Percentiles rank a stretch among this genome's conserved stretches.
phyloP scores from a whole-genome alignment of 371 early-diverging fungal genomes.

The Mucor plumbeus region DNA sequence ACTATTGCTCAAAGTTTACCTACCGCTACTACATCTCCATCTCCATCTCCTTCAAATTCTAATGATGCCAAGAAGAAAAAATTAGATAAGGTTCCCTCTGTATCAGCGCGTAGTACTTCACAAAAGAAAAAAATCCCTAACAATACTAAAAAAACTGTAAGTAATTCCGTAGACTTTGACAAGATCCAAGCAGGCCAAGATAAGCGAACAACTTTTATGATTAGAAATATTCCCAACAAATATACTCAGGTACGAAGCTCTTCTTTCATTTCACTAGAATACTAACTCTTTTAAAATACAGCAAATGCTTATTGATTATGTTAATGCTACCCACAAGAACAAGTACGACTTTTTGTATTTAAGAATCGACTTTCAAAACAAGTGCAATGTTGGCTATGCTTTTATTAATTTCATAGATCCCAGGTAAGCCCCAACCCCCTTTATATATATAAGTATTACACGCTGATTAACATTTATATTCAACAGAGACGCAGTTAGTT shows the following conservation, averaged over 20 bases:
- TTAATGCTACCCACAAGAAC: slow-evolving; percentile 80
- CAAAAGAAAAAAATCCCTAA: not conserved
- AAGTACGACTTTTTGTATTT: slow-evolving; percentile 88
- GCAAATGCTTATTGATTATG: slow-evolving; percentile 18
- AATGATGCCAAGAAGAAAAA: not conserved
- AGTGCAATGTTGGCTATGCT: slow-evolving; percentile 89
- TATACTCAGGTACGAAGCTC: slow-evolving; percentile 24
- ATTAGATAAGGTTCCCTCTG: not conserved
- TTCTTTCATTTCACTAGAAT: not conserved
- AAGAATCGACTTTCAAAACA: slow-evolving; percentile 92
- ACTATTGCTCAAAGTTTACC: not conserved
- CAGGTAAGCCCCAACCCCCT: too few species aligned
- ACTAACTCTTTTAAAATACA: not conserved
- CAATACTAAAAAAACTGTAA: not conserved
- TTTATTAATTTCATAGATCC: slow-evolving; percentile 86
- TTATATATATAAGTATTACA: too few species aligned
- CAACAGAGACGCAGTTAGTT: slow-evolving; percentile 65
- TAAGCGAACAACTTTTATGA: slow-evolving; percentile 31
- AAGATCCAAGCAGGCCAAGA: slow-evolving; percentile 14
- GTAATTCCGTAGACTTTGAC: slow-evolving; percentile 11
- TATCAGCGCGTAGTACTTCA: not conserved
- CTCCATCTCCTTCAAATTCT: not conserved
- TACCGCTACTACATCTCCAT: not conserved
- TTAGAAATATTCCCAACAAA: slow-evolving; percentile 34
- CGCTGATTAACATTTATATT: too few species aligned